These are phyloP conservation scores for Fusarium subglutinans DNA, from an alignment of 2,329 filamentous ascomycete genomes.

Conservation along the genomic window DNA sequence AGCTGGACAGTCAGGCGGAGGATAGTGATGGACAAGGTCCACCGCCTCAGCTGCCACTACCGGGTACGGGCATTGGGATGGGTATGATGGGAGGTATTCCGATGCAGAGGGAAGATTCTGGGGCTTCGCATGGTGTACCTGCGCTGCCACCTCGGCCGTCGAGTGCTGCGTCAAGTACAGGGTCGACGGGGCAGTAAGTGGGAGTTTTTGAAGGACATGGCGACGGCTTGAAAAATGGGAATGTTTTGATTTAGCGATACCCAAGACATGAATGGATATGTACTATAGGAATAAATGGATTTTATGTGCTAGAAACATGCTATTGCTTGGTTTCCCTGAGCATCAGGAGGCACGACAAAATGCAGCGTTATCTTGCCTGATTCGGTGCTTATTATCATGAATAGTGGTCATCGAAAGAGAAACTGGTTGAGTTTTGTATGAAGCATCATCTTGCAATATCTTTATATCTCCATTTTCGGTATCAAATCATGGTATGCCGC, in stretches of 20 bases:
- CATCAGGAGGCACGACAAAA: not conserved
- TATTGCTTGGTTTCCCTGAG: not conserved
- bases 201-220: not conserved
- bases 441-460: not conserved
- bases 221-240: not conserved
- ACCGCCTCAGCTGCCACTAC: constrained; percentile 35
- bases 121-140: constrained; percentile 39
- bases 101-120: constrained; percentile 51
- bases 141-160: constrained; percentile 48
- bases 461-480: not conserved
- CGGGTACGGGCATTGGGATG: constrained; percentile 37
- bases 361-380: not conserved
- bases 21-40: constrained; percentile 46
- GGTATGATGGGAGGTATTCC: constrained; percentile 50
- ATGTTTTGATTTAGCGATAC: constrained; percentile 45
- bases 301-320: not conserved
- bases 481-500: not conserved
- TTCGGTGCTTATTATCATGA: not conserved
- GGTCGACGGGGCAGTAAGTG: constrained; percentile 52
- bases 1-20: constrained; percentile 47
- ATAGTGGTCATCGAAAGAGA: too few species aligned
- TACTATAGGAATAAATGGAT: constrained; percentile 30
- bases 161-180: constrained; percentile 55
- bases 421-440: not conserved
- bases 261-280: constrained; percentile 42